phyloP scores from a whole-genome alignment of 768 basidiomycete species.

The Tylopilus vinaceipallidus region DNA sequence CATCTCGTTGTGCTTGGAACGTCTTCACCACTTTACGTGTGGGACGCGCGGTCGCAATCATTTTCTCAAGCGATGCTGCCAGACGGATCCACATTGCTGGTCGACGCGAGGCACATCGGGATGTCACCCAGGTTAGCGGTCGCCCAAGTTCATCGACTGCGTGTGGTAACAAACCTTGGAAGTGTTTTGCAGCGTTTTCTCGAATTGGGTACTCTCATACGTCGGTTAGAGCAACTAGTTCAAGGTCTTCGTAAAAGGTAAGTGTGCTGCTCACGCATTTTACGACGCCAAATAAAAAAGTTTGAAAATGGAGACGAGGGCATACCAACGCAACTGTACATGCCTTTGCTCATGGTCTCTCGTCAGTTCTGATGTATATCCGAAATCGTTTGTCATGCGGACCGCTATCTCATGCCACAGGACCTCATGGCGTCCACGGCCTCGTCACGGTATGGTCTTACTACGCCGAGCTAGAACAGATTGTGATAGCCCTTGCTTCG shows the following conservation, averaged over 20 bases:
- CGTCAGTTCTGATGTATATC: slow-evolving; percentile 50
- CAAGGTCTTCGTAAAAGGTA: slow-evolving; percentile 50
- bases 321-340: slow-evolving; percentile 55
- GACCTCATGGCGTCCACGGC: slow-evolving; percentile 17
- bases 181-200: slow-evolving; percentile 65
- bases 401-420: slow-evolving; percentile 34
- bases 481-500: slow-evolving; percentile 50
- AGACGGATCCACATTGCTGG: slow-evolving; percentile 37
- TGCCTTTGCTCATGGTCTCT: slow-evolving; percentile 65
- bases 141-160: slow-evolving; percentile 1
- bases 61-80: slow-evolving; percentile 50
- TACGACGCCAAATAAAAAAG: slow-evolving; percentile 3
- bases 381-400: slow-evolving; percentile 44
- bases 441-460: slow-evolving; percentile 48
- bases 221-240: slow-evolving; percentile 61
- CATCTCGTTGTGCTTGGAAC: slow-evolving; percentile 60
- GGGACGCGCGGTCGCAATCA: slow-evolving; percentile 54
- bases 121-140: slow-evolving; percentile 53
- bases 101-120: slow-evolving; percentile 57
- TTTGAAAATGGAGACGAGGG: slow-evolving; percentile 36
- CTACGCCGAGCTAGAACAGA: slow-evolving; percentile 48
- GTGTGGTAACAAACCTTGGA: slow-evolving; percentile 1
- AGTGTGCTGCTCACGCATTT: slow-evolving; percentile 5
- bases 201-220: slow-evolving; percentile 62
- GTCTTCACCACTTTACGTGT: slow-evolving; percentile 63